These are phyloP conservation scores for Claviceps sp. DNA, from an alignment of 2,329 filamentous ascomycete genomes.

Conservation along the genomic window DNA sequence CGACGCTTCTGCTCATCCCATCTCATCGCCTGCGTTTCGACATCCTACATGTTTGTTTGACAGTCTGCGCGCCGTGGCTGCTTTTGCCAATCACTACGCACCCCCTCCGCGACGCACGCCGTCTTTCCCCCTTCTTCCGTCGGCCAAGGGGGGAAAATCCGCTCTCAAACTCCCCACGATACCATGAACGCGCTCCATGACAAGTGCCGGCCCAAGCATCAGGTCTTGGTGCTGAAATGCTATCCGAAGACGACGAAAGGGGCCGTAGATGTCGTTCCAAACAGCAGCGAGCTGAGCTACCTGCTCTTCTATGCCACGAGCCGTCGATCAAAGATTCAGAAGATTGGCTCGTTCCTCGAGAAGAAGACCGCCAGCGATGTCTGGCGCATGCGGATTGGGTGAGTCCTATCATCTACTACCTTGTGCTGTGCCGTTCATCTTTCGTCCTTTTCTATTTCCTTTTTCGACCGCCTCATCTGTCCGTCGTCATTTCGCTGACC, in stretches of 20 bases:
- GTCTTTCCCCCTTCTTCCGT: neutral
- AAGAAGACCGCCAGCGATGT: constrained; percentile 89
- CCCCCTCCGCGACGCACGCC: neutral
- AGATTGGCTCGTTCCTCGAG: constrained; percentile 88
- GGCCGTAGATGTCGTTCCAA: constrained; percentile 84
- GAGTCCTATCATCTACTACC: constrained; percentile 15
- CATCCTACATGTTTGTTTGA: neutral
- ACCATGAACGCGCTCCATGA: constrained; percentile 52
- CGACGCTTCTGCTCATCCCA: neutral
- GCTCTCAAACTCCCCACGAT: constrained; percentile 1
- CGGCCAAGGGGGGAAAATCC: neutral
- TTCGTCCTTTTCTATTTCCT: neutral
- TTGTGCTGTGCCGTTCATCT: neutral
- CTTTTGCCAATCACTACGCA: neutral
- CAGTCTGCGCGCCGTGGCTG: constrained; percentile 2
- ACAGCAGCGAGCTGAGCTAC: constrained; percentile 93
- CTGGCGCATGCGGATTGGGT: constrained; percentile 79
- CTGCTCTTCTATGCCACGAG: constrained; percentile 94
- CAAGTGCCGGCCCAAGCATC: constrained; percentile 81
- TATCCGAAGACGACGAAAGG: constrained; percentile 89
- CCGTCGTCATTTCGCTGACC: neutral
- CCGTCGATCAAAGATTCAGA: constrained; percentile 86
- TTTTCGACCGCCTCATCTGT: neutral
- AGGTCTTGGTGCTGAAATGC: constrained; percentile 90
- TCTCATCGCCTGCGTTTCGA: neutral